These are phyloP conservation scores for Fomitopsis serialis DNA, from an alignment of 768 basidiomycete species.

Conservation along the genomic window DNA sequence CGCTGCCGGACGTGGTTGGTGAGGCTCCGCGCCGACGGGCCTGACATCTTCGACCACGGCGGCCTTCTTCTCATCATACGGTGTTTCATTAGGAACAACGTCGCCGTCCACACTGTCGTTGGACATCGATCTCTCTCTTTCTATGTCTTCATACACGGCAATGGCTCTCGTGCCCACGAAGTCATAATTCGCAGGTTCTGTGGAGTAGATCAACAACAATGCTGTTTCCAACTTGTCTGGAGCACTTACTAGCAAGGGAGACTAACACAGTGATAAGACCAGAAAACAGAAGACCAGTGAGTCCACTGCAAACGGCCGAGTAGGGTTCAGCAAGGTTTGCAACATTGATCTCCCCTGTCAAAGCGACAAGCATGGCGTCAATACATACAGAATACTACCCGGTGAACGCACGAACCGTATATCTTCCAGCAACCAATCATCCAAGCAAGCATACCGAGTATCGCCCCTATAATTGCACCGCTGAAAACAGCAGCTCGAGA, in stretches of 20 bases:
- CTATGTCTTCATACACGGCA: conserved; percentile 18
- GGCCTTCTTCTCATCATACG: background rate
- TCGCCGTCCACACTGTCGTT: background rate
- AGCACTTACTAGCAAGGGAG: conserved; percentile 23
- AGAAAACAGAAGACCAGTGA: conserved; percentile 26
- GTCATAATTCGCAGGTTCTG: conserved; percentile 30
- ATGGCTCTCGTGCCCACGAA: conserved; percentile 29
- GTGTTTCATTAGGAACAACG: background rate
- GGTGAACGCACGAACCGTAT: conserved; percentile 25
- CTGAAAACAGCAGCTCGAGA: conserved; percentile 33
- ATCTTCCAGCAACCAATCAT: conserved; percentile 49
- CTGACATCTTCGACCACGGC: background rate
- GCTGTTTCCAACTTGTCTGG: no score
- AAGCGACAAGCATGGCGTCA: background rate
- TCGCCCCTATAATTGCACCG: conserved; percentile 37
- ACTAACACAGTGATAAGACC: conserved; percentile 26
- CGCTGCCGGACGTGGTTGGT: background rate
- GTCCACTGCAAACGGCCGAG: conserved; percentile 30
- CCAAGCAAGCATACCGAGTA: conserved; percentile 43
- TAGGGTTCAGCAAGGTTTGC: conserved; percentile 29
- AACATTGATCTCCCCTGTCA: conserved; percentile 26
- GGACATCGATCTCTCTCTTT: background rate
- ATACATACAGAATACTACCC: background rate
- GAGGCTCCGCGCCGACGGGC: background rate
- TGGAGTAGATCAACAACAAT: background rate